Conservation (phyloP, 73 alveolate genomes). For the Paramecium pentaurelia region DNA sequence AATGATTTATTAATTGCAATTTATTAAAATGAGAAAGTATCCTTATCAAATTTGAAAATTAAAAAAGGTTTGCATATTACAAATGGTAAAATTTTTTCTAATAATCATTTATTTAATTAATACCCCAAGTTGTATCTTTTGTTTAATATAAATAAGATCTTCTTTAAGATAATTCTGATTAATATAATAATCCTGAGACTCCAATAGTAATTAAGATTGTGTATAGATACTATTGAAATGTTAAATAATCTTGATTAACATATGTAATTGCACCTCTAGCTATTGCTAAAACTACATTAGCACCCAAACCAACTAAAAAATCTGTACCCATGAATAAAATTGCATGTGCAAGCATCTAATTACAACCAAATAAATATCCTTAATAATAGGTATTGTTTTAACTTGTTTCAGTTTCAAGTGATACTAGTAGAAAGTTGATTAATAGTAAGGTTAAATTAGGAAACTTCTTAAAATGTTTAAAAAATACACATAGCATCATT, state of each 20-base stretch:
- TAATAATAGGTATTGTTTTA: not conserved
- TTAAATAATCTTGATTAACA: not conserved
- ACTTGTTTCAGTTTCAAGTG: not conserved
- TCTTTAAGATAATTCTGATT: not conserved
- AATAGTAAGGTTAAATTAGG: not conserved
- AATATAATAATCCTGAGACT: not conserved
- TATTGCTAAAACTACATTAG: not conserved
- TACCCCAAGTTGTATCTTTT: slow-evolving; percentile 7
- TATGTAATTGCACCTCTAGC: not conserved
- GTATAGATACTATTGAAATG: not conserved
- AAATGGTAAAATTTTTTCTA: not conserved
- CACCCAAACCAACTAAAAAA: not conserved
- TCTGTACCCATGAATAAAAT: not conserved
- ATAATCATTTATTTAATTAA: not conserved
- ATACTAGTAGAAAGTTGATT: not conserved
- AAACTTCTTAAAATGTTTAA: not conserved
- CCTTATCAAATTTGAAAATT: not conserved
- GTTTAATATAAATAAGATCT: not conserved
- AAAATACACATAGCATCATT: not conserved
- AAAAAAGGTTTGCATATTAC: not conserved
- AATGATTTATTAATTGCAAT: not conserved
- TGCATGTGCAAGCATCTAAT: not conserved
- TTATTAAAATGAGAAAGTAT: not conserved
- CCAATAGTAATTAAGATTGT: not conserved
- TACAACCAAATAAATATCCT: not conserved